A percentile compares a stretch with the other conserved stretches of the same genome.
Conservation (phyloP, 2,329 filamentous ascomycete species). For the Chaetomiaceae sp. region DNA sequence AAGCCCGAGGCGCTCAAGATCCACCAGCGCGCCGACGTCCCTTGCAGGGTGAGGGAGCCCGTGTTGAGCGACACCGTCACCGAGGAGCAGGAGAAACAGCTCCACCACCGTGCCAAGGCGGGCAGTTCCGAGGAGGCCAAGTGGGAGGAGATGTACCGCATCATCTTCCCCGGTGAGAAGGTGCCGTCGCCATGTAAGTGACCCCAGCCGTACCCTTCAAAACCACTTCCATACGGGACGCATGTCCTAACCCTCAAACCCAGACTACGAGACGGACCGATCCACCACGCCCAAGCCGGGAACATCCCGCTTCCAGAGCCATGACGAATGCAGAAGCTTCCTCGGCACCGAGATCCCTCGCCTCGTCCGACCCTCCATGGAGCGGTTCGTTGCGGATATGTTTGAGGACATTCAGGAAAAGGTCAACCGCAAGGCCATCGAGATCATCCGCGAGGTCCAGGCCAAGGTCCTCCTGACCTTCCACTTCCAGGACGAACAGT, state of each 20-base stretch:
- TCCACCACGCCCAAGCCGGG: constrained; percentile 19
- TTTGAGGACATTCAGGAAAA: constrained; percentile 26
- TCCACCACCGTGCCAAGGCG: constrained; percentile 22
- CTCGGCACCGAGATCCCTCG: constrained; percentile 33
- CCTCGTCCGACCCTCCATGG: constrained; percentile 31
- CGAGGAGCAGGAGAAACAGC: constrained; percentile 34
- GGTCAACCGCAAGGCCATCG: constrained; percentile 23
- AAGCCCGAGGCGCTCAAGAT: constrained; percentile 21
- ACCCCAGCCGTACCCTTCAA: background rate
- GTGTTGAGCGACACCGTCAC: constrained; percentile 43
- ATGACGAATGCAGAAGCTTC: constrained; percentile 22
- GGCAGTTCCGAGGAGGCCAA: constrained; percentile 20
- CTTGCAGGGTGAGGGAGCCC: constrained; percentile 43
- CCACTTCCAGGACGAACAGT: constrained; percentile 17
- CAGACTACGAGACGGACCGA: constrained; percentile 31
- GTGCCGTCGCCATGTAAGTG: constrained; percentile 25
- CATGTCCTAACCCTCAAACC: background rate
- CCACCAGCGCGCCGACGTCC: constrained; percentile 24
- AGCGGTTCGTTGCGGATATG: constrained; percentile 26
- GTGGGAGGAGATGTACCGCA: constrained; percentile 26
- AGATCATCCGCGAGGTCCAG: constrained; percentile 25
- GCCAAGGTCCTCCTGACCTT: constrained; percentile 23
- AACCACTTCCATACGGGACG: background rate
- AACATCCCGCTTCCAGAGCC: constrained; percentile 15
- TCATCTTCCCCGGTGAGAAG: constrained; percentile 23